Percentiles rank a stretch among this genome's conserved stretches.
Conservation (phyloP, 129 eudicot species). For the Gnaphalium uliginosum region DNA sequence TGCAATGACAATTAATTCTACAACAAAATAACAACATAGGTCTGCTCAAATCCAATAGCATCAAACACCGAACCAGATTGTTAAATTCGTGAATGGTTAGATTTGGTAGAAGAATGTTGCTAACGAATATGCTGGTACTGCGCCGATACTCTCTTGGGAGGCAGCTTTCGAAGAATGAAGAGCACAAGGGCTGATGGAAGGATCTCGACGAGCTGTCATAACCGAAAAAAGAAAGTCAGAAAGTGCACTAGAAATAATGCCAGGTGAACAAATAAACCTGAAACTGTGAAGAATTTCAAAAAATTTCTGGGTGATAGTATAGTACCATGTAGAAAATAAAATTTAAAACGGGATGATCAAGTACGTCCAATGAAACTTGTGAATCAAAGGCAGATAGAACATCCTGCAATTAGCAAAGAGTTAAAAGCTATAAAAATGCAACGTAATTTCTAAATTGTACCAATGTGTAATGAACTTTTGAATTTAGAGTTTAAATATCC, state of each 20-base stretch:
- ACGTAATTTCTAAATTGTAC: background rate
- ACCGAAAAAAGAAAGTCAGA: constrained; percentile 20
- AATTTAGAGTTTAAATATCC: too few relatives aligned
- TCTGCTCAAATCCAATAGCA: constrained; percentile 23
- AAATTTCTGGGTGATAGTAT: background rate
- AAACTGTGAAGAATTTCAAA: background rate
- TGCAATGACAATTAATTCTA: constrained; percentile 22
- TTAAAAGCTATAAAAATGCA: background rate
- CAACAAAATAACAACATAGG: constrained; percentile 18
- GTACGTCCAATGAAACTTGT: constrained; percentile 72
- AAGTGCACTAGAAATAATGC: background rate
- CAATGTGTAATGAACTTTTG: background rate
- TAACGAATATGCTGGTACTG: constrained; percentile 76
- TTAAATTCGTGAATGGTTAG: background rate
- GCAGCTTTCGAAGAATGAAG: constrained; percentile 77
- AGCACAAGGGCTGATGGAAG: constrained; percentile 94
- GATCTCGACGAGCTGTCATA: constrained; percentile 81
- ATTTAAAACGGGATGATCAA: constrained; percentile 84
- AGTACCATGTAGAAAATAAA: constrained; percentile 78
- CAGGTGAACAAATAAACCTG: background rate
- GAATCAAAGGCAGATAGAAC: constrained; percentile 79
- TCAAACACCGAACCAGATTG: constrained; percentile 19
- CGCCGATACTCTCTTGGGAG: constrained; percentile 75
- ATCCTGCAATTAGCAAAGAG: constrained; percentile 49
- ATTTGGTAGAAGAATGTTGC: constrained; percentile 6